Conservation (phyloP, 2,329 filamentous ascomycete species). For the Neoarthrinium moseri region DNA sequence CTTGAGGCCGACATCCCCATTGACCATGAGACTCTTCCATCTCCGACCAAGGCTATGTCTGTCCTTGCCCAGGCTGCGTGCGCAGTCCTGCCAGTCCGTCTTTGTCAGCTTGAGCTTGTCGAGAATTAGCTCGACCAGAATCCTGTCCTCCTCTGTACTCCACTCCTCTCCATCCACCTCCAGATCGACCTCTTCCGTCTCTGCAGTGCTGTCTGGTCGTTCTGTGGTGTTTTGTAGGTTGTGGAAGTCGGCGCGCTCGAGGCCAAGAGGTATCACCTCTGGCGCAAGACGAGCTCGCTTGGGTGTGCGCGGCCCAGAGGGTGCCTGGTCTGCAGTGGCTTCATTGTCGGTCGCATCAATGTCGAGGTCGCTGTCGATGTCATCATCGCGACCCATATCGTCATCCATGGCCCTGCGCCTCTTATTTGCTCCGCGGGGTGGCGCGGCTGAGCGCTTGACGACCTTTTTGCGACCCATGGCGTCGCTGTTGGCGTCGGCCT, state of each 20-base stretch:
- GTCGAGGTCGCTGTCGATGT: slow-evolving; percentile 36
- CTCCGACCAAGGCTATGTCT: slow-evolving; percentile 54
- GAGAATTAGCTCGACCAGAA: slow-evolving; percentile 66
- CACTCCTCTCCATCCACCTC: slow-evolving; percentile 50
- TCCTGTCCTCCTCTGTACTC: slow-evolving; percentile 63
- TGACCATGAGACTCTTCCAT: slow-evolving; percentile 62
- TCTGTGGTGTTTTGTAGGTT: slow-evolving; percentile 37
- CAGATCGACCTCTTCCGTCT: slow-evolving; percentile 39
- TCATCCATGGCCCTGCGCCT: slow-evolving; percentile 48
- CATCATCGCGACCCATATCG: slow-evolving; percentile 40
- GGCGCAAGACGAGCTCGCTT: slow-evolving; percentile 61
- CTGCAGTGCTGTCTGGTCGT: slow-evolving; percentile 21
- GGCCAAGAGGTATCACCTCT: slow-evolving; percentile 57
- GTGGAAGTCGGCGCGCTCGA: slow-evolving; percentile 60
- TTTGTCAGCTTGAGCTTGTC: slow-evolving; percentile 65
- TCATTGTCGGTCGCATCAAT: slow-evolving; percentile 20
- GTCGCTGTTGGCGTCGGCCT: slow-evolving; percentile 29
- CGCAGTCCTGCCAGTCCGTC: slow-evolving; percentile 67
- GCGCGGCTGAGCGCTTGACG: slow-evolving; percentile 43
- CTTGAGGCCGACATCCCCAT: slow-evolving; percentile 61
- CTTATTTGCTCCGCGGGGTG: slow-evolving; percentile 51
- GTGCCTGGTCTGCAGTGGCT: slow-evolving; percentile 18
- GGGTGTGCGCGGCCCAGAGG: slow-evolving; percentile 48
- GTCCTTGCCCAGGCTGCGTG: slow-evolving; percentile 61
- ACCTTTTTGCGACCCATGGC: slow-evolving; percentile 43